Evolutionary conservation across 2,329 filamentous ascomycete genomes (phyloP).

Genomic region (Paraphaeosphaeria minitans): DNA sequence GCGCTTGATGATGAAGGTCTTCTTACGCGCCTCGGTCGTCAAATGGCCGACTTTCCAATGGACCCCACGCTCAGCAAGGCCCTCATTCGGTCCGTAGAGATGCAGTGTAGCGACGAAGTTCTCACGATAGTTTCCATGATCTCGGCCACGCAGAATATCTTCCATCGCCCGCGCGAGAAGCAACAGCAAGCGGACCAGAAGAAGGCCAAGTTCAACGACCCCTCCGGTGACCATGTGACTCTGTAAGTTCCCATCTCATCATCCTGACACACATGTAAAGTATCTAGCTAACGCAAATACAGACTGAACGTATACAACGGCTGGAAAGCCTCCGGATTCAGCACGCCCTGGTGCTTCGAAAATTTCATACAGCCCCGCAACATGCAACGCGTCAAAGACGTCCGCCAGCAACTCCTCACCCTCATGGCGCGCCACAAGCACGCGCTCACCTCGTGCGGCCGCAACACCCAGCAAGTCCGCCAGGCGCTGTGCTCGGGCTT

Average conservation of each 20-base stretch:
- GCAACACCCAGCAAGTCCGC: conserved; percentile 84
- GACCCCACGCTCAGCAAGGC: conserved; percentile 90
- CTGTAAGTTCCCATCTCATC: too few species aligned
- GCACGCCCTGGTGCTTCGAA: conserved; percentile 92
- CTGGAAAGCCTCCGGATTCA: conserved; percentile 88
- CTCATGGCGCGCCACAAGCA: conserved; percentile 95
- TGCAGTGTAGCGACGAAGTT: conserved; percentile 90
- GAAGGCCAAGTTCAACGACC: conserved; percentile 96
- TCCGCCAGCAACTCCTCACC: conserved; percentile 86
- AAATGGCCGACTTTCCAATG: conserved; percentile 99
- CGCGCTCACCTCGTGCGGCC: conserved; percentile 79
- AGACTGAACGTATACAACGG: conserved; percentile 89
- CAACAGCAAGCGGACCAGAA: conserved; percentile 96
- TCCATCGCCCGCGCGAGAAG: conserved; percentile 97
- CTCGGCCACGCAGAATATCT: conserved; percentile 76
- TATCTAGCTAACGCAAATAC: too few species aligned
- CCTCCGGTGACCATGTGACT: conserved; percentile 91
- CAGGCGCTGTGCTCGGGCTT: conserved; percentile 91
- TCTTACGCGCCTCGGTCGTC: conserved; percentile 85
- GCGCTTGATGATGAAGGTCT: conserved; percentile 95
- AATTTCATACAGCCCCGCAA: conserved; percentile 94
- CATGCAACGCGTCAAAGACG: conserved; percentile 88
- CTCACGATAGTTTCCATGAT: conserved; percentile 80
- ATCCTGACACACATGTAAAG: too few species aligned
- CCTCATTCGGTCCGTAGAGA: conserved; percentile 83